These are phyloP conservation scores for Schizosaccharomyces lindneri DNA, from an alignment of 805 yeast species.

Conservation along the genomic window DNA sequence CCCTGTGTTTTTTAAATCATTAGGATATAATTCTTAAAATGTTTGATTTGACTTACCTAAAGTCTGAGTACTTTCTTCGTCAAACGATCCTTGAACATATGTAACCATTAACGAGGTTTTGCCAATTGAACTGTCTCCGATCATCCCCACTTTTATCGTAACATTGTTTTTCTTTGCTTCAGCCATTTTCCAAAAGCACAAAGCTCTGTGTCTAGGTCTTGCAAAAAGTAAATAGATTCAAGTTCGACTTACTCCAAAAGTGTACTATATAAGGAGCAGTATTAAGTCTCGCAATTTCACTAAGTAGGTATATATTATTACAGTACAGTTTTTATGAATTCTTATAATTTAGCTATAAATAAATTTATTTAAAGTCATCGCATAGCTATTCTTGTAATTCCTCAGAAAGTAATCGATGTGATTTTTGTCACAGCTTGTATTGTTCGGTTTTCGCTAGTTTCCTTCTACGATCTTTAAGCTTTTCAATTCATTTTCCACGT, in stretches of 20 bases:
- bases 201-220: not conserved
- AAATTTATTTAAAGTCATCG: too few relatives aligned
- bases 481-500: not conserved
- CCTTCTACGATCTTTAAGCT: too few relatives aligned
- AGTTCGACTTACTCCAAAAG: not conserved
- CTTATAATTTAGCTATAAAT: too few relatives aligned
- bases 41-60: constrained; percentile 5
- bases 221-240: not conserved
- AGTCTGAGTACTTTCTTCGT: constrained; percentile 79
- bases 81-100: constrained; percentile 84
- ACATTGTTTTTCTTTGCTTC: constrained; percentile 8
- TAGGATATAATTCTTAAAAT: not conserved
- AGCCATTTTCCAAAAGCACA: not conserved
- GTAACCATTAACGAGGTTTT: constrained; percentile 91
- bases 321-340: too few relatives aligned
- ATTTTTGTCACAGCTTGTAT: too few relatives aligned
- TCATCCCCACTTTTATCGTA: constrained; percentile 55
- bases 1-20: constrained; percentile 25
- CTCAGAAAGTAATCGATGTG: too few relatives aligned
- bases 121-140: constrained; percentile 92
- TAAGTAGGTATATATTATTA: too few relatives aligned
- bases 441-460: too few relatives aligned
- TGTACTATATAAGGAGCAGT: not conserved
- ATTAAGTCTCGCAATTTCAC: not conserved
- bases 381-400: too few relatives aligned